Base-by-base conservation (phyloP, 1,139 yeast genomes). In the Komagataea norvegica region DNA sequence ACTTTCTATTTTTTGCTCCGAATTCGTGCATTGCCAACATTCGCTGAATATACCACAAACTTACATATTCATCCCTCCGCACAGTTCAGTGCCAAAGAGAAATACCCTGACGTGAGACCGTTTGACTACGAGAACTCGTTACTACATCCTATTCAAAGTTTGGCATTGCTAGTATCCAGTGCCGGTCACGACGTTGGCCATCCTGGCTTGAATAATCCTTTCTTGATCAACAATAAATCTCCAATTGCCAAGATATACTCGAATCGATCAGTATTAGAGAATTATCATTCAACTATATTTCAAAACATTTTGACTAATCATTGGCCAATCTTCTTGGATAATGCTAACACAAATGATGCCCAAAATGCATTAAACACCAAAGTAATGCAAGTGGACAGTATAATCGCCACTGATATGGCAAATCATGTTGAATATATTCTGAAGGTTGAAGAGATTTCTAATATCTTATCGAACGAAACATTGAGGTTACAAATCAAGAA, bases 151-250 rank as follows among this genome's bases (percentile, higher is more conserved):
- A 47, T 68, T 18, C 81, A 79, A 52, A 66, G 74, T 1, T 61
- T 79, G 31, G 75, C 79, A 1, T 63, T 87, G 20, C 68, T 86
- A 30, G 68, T 88, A 18, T 86, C 96, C 1, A 95, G 96, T 1
- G 65, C 89, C 34, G 97, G 98, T 33, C 98, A 91, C 61, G 98
- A 91, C 60, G 79, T 86, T 23, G 95, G 96, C 16, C 98, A 91
- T 59, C 97, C 98, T 0, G 98, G 97, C 1, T 79, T 88, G 15
- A 87, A 95, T 10, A 87, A 88, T 59, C 77, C 78, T 31, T 79
- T 87, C 47, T 64, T 89, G 61, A 68, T 72, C 23, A 67, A 73
- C 42, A 60, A 76, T 49, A 61, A 71, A n/a, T 73, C 94, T 1
- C 88, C 89, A 8, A 67, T 86, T 19, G 76, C 93, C 3, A 59